phyloP scores from a whole-genome alignment of 1,284 basidiomycete species.

The Anthracocystis panici-leucophaei region DNA sequence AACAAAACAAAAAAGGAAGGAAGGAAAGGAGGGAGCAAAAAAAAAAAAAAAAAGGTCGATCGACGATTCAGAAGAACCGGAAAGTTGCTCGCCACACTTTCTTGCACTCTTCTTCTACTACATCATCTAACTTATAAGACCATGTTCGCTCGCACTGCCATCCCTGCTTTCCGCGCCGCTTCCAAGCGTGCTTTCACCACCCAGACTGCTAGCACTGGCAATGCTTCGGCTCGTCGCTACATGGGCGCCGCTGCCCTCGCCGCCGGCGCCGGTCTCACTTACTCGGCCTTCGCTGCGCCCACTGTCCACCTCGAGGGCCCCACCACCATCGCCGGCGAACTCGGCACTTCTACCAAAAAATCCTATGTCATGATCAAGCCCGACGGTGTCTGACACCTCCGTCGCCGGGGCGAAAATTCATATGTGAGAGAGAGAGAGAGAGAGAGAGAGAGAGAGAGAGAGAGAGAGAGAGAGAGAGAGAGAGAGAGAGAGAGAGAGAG shows the following conservation, averaged over 20 bases:
- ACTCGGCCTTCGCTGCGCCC: constrained; percentile 41
- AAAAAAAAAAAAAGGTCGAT: constrained; percentile 7
- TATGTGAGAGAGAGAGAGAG: no score
- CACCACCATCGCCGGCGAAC: constrained; percentile 72
- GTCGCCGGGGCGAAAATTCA: no score
- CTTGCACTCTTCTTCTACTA: constrained; percentile 9
- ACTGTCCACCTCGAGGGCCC: constrained; percentile 69
- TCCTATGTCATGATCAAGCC: constrained; percentile 72
- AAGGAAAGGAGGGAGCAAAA: no score
- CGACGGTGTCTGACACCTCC: constrained; percentile 61
- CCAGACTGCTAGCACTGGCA: constrained; percentile 37
- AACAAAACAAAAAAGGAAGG: no score
- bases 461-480: no score
- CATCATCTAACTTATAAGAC: constrained; percentile 10
- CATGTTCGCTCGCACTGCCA: constrained; percentile 51
- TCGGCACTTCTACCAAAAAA: constrained; percentile 70
- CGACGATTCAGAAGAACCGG: constrained; percentile 15
- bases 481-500: no score
- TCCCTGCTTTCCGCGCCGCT: constrained; percentile 46
- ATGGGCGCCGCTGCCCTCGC: constrained; percentile 50
- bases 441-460: no score
- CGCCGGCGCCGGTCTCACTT: constrained; percentile 48
- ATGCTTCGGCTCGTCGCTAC: constrained; percentile 41
- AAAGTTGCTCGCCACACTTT: not conserved
- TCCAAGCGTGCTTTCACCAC: constrained; percentile 53